These are phyloP conservation scores for Ascochyta pisi DNA, from an alignment of 2,329 filamentous ascomycete genomes.

Conservation along the genomic window DNA sequence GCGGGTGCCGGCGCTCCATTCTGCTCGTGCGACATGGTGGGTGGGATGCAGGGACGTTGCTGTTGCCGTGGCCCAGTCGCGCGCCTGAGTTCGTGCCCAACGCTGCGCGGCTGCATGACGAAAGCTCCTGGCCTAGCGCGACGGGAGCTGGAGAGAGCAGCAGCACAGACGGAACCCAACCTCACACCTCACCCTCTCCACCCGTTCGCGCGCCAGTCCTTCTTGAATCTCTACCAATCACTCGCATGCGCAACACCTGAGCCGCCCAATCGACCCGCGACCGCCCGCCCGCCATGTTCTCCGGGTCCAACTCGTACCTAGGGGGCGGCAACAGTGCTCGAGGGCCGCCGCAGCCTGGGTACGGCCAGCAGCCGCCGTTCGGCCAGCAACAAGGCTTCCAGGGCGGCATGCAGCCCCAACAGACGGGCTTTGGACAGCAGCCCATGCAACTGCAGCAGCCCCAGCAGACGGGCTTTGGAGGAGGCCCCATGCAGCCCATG, in stretches of 20 bases:
- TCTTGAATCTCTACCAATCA: constrained; percentile 18
- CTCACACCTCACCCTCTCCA: constrained; percentile 30
- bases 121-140: constrained; percentile 37
- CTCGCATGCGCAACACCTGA: constrained; percentile 31
- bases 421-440: constrained; percentile 59
- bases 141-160: constrained; percentile 25
- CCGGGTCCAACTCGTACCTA: constrained; percentile 84
- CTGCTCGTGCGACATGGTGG: constrained; percentile 42
- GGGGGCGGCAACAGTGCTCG: constrained; percentile 79
- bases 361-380: constrained; percentile 54
- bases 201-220: constrained; percentile 23
- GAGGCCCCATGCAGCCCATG: constrained; percentile 59
- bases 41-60: constrained; percentile 17
- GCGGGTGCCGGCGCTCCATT: constrained; percentile 35
- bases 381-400: constrained; percentile 63
- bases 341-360: constrained; percentile 61
- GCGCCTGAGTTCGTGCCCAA: constrained; percentile 19
- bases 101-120: constrained; percentile 40
- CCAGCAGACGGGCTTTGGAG: constrained; percentile 67
- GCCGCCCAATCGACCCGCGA: constrained; percentile 28
- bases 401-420: constrained; percentile 54
- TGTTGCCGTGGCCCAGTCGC: constrained; percentile 22
- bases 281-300: constrained; percentile 72
- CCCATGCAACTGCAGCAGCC: constrained; percentile 70
- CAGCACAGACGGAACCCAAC: constrained; percentile 33